Evolutionary conservation across 768 basidiomycete genomes (phyloP).

Genomic region (Chlorophyllum brunneum): DNA sequence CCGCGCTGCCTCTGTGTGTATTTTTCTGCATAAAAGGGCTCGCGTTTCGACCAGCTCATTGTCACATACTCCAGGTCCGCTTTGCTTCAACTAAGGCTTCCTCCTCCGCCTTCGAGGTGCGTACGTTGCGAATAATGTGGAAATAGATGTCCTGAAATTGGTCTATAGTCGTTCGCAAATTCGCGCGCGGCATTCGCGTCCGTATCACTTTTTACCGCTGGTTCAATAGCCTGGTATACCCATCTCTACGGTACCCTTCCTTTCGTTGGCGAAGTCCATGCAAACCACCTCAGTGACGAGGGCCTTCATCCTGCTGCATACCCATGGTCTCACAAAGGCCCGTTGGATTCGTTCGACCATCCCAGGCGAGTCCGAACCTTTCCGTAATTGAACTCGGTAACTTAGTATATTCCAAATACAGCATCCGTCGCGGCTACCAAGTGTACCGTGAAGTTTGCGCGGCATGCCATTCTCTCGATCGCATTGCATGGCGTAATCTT

Average conservation of each 20-base stretch:
- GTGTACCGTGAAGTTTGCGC: slow-evolving; percentile 99
- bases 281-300: slow-evolving; percentile 88
- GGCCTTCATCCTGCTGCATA: slow-evolving; percentile 85
- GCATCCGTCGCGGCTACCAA: slow-evolving; percentile 93
- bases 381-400: slow-evolving; percentile 10
- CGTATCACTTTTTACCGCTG: slow-evolving; percentile 72
- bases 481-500: slow-evolving; percentile 99
- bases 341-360: slow-evolving; percentile 92
- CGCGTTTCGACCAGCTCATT: slow-evolving; percentile 19
- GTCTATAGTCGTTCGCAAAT: slow-evolving; percentile 52
- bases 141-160: slow-evolving; percentile 11
- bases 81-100: slow-evolving; percentile 67
- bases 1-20: slow-evolving; percentile 49
- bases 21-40: slow-evolving; percentile 9
- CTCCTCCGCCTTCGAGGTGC: slow-evolving; percentile 61
- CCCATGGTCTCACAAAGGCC: slow-evolving; percentile 91
- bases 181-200: slow-evolving; percentile 76
- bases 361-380: slow-evolving; percentile 62
- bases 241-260: slow-evolving; percentile 89
- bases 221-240: slow-evolving; percentile 95
- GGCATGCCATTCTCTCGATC: slow-evolving; percentile 97
- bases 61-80: slow-evolving; percentile 48
- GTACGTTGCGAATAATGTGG: slow-evolving; percentile 18
- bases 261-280: slow-evolving; percentile 89
- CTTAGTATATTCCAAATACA: slow-evolving; percentile 27